phyloP scores from a whole-genome alignment of 139 green algal genomes.

The Coelastrella sp. region DNA sequence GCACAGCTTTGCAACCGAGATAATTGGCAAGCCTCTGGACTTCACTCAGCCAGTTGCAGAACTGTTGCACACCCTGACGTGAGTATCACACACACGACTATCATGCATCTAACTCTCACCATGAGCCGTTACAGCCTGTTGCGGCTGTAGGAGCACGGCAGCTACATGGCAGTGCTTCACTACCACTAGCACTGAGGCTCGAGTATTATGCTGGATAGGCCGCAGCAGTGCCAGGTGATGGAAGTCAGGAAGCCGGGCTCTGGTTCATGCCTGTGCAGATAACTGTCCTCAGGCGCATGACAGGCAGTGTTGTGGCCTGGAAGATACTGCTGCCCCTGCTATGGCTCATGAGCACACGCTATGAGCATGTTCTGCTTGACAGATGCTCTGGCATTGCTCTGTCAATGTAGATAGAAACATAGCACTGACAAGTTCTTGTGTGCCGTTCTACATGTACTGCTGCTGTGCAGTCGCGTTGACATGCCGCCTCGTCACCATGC shows the following conservation, averaged over 20 bases:
- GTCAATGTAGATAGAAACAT: neutral
- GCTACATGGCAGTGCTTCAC: too few species aligned
- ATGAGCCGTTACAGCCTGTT: neutral
- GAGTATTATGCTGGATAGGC: too few species aligned
- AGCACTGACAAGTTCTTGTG: neutral
- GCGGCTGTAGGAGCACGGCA: neutral
- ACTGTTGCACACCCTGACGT: conserved; percentile 34
- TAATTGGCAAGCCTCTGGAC: conserved; percentile 36
- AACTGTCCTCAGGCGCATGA: too few species aligned
- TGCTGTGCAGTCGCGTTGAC: conserved; percentile 1
- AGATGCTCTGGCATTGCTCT: neutral
- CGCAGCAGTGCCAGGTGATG: too few species aligned
- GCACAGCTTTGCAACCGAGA: conserved; percentile 56
- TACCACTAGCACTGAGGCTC: too few species aligned
- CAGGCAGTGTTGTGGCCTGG: too few species aligned
- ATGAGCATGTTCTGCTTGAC: too few species aligned
- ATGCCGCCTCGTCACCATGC: neutral
- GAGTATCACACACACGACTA: neutral
- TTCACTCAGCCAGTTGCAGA: conserved; percentile 31
- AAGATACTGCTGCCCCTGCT: too few species aligned
- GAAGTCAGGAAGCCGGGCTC: too few species aligned
- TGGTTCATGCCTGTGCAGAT: too few species aligned
- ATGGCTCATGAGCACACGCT: too few species aligned
- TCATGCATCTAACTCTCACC: neutral
- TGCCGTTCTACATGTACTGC: neutral